Base-by-base conservation (phyloP, 495 filamentous ascomycete species). In the Tuber melanosporum region DNA sequence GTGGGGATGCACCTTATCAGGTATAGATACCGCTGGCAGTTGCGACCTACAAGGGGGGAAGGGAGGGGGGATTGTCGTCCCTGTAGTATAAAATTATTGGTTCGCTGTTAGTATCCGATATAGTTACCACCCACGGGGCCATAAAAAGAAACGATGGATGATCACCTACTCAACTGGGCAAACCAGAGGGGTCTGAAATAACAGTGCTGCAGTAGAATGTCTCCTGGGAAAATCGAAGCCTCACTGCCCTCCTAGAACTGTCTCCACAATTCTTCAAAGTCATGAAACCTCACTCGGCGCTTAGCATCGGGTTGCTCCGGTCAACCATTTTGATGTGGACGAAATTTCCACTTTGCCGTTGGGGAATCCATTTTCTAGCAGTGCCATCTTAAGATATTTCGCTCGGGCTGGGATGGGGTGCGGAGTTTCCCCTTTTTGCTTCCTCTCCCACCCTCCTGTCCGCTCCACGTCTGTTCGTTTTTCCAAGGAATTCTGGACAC, bases 271-370 rank as follows among this genome's bases (percentile, higher is more conserved):
- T 78, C 57, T 71, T 62, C 43, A 44, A 70, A 66, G 73, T 79
- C 78, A 79, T 78, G 52, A 75, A 10, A 42, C 72, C 78, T 79
- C 78, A 79, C 78, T 79, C 78, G 78, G 71, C 49, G 47, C 22
- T 20, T 26, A n/a, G 26, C 41, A 70, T 62, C 42, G 70, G 71
- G 43, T 49, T 43, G 3, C 57, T 15, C 57, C 57, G 57, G n/a
- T 32, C n/a, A 32, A 15, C 6, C 57, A 4, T 15, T 32, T 12
- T 62, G 57, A 32, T 32, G 12, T n/a, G 57, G 57, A 10, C 2
- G 22, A 62, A 62, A 15, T 62, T 62, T n/a, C 26, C 57, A 32
- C 12, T 62, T 62, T 62, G n/a, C 12, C 26, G 26, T 62, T 62
- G n/a, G n/a, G 57, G 26, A 32, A 15, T 32, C n/a, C 57, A 32